Evolutionary conservation across 2,329 filamentous ascomycete genomes (phyloP), one percentile per base, ranked within the genome.

Genomic region (Immersiporthe knoxdaviesiana): DNA sequence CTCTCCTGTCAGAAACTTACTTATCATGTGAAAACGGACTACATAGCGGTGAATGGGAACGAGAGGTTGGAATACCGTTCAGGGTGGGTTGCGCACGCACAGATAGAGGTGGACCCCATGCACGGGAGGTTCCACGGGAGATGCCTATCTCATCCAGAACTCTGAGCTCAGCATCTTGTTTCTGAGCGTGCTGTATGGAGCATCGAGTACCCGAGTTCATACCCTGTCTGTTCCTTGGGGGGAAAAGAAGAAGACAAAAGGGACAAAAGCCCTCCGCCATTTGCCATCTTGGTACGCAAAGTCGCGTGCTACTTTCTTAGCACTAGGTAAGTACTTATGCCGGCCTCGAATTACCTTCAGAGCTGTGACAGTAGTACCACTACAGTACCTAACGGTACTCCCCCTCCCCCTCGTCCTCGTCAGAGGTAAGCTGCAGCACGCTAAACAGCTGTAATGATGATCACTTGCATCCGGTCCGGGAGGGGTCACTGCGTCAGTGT

Each of bases 391-490:
- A 30, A 8, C 56, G 56, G 30, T 32, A 24, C 37, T 59, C 56
- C 56, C 56, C 32, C 21, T 59, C 56, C 30, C 32, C 27, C 30
- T n/a, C n/a, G n/a, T n/a, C n/a, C 24, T 37, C 21, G 44, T 16
- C 21, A 47, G 11, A 30, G n/a, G 16, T 21, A 18, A 21, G 32
- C 18, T 35, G 56, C 56, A 59, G 32, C 56, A n/a, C 56, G 32
- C 56, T 59, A 47, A n/a, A n/a, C 11, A 59, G 32, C 56, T 59
- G 24, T 37, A 37, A 37, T 32, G 30, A 37, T 32, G 56, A n/a
- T 21, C 32, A 35, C 56, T 59, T 59, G 30, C 59, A 47, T 63
- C 24, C 41, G 61, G 37, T 63, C 61, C 61, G 61, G 61, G 16
- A 24, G 32, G 35, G n/a, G n/a, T n/a, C 27, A 50, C 61, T 63